Evolutionary conservation across 2,329 filamentous ascomycete species (phyloP), one percentile per base, ranked within the genome.

Genomic region (Paecilomyces fulvus): DNA sequence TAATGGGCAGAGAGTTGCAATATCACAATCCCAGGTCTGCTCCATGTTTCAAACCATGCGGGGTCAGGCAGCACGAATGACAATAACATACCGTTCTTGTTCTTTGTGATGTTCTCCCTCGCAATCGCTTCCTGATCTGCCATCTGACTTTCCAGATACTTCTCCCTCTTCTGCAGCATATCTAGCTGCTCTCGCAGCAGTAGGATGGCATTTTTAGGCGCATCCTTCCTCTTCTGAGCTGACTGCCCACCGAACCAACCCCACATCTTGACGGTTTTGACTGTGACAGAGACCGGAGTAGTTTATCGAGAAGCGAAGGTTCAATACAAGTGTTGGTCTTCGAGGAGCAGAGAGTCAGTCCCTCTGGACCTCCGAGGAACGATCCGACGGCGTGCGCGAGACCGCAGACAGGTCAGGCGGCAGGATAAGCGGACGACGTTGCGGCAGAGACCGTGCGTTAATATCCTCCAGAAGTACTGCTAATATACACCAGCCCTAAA

Each of bases 161-260:
- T 89, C 80, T 97, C 92, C 59, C 92, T 83, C 82, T 99, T 99
- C 77, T 95, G 90, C 70, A 99, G 82, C 92, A 97, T 97, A 66
- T 96, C 92, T 49, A 97, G 82, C 78, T 96, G 92, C 68, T 87
- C 83, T 65, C 94, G 85, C 69, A 99, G 79, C 59, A 83, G 84
- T 56, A 99, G 80, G 68, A 99, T 99, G 64, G 94, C 94, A 79
- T 96, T 94, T 83, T 99, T 99, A 57, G 94, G 90, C 59, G 85
- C 88, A 77, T 96, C 90, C 79, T 95, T 96, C 78, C 87, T 86
- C 81, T 90, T 90, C 77, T 91, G 86, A 65, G 86, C 86, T 67
- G 84, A 83, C 63, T 83, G 84, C 68, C 90, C 90, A 75, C 92
- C 91, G 73, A 96, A 96, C 90, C 92, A 96, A 77, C 88, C 85